Conservation (phyloP, 306 rosid species). For the Macrotyloma uniflorum region DNA sequence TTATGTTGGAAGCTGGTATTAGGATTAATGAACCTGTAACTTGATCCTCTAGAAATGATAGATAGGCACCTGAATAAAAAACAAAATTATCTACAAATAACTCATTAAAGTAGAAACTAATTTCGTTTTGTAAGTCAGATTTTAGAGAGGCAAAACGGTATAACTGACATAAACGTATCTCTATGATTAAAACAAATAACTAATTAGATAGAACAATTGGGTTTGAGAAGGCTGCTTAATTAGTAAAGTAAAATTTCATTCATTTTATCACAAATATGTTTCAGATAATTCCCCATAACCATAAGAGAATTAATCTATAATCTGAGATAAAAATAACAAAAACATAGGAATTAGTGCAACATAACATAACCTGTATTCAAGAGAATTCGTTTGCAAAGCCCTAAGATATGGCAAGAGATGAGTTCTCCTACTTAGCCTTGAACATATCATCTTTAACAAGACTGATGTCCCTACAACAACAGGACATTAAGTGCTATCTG, state of each 20-base stretch:
- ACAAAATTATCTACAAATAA: conserved; percentile 19
- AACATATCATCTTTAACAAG: conserved; percentile 56
- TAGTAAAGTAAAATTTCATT: not conserved
- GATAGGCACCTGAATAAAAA: conserved; percentile 55
- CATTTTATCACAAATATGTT: conserved; percentile 7
- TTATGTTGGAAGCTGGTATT: conserved; percentile 41
- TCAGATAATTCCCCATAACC: conserved; percentile 5
- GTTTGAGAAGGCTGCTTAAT: not conserved
- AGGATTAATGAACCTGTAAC: conserved; percentile 38
- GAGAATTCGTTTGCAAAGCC: conserved; percentile 31
- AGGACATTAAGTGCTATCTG: conserved; percentile 39
- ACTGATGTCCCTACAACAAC: conserved; percentile 20
- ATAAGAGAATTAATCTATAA: not conserved
- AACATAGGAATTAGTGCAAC: not conserved
- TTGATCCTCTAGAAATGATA: conserved; percentile 39
- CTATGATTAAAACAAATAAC: not conserved
- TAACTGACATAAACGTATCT: not conserved
- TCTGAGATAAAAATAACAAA: not conserved
- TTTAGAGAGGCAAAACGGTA: conserved; percentile 7
- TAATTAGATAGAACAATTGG: not conserved
- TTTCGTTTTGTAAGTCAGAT: conserved; percentile 5
- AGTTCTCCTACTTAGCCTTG: conserved; percentile 53
- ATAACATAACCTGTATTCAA: conserved; percentile 49
- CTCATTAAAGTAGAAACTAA: conserved; percentile 16
- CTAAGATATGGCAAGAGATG: conserved; percentile 40